Base-by-base conservation (phyloP, 108 stramenopile species). In the Cyclotella sp. region DNA sequence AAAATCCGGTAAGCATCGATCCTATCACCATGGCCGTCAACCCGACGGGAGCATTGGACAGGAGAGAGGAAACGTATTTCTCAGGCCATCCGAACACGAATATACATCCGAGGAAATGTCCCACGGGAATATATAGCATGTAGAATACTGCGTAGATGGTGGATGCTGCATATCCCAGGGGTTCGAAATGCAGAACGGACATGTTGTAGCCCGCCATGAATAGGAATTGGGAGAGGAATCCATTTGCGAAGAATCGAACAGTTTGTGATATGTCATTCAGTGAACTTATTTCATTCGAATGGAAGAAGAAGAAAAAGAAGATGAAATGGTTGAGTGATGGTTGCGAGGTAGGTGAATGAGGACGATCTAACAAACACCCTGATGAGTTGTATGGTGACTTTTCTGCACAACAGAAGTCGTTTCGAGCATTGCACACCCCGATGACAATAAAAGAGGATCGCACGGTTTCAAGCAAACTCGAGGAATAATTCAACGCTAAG, bases 1-100 rank as follows among this genome's bases (percentile, higher is more conserved):
- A 58, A 64, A 90, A 91, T 27, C 90, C 95, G 14, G 93, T 96
- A 44, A 90, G 73, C 7, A 68, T 62, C 13, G 91, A 69, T 11
- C 95, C 95, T 24, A 96, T 68, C 0, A 73, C 88, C 60, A 93
- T 91, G 19, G 92, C 92, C 12, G 90, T 91, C 73, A 96, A 73
- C 44, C 95, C 95, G 70, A 96, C 89, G 29, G 95, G 95, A 60
- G 85, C 75, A 79, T 93, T 96, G 59, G 86, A 81, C 72, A 89
- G 43, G 19, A 96, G 67, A 24, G 88, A 89, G 9, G 70, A 73
- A 3, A 92, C n/a, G 70, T 96, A 96, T 41, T 85, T 62, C 40
- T 90, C 86, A 0, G 95, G 95, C 95, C 95, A 96, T 16, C 95
- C 95, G 79, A 96, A 92, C 29, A 96, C 95, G 27, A 92, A 63